Conservation (phyloP, 1,139 yeast genomes). For the Pichia sp. region DNA sequence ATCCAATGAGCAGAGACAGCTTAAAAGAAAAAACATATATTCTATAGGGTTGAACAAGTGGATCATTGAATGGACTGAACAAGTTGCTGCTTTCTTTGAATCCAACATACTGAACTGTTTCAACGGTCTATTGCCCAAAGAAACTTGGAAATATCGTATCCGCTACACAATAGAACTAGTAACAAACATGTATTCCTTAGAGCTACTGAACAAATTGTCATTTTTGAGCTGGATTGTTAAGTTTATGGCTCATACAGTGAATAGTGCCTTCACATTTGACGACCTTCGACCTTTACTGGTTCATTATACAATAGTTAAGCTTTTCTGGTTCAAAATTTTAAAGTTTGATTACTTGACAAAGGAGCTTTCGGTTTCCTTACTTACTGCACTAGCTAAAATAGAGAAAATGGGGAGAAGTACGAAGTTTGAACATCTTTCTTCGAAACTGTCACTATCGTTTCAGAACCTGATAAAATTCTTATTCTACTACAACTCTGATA, state of each 20-base stretch:
- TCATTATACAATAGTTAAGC: constrained; percentile 50
- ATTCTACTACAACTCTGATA: constrained; percentile 55
- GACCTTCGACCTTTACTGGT: constrained; percentile 25
- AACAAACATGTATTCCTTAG: constrained; percentile 61
- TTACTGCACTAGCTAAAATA: constrained; percentile 26
- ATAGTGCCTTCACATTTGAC: constrained; percentile 17
- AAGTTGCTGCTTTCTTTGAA: constrained; percentile 54
- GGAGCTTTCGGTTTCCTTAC: constrained; percentile 50
- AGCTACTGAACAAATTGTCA: constrained; percentile 51
- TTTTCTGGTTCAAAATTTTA: constrained; percentile 66
- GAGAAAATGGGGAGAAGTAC: constrained; percentile 16
- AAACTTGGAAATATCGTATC: constrained; percentile 46
- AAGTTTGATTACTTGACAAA: constrained; percentile 49
- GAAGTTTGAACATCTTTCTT: constrained; percentile 14
- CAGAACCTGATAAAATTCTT: constrained; percentile 37
- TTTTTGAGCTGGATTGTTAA: constrained; percentile 59
- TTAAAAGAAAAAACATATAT: constrained; percentile 41
- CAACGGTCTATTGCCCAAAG: constrained; percentile 25
- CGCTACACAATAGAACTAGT: constrained; percentile 53
- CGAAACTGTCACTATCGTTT: constrained; percentile 21
- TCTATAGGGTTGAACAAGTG: constrained; percentile 47
- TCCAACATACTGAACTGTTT: constrained; percentile 39
- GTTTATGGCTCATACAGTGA: constrained; percentile 42
- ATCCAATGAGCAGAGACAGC: constrained; percentile 67
- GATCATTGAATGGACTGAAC: constrained; percentile 86